phyloP scores from a whole-genome alignment of 495 filamentous ascomycete genomes.

The Talaromyces ruber region DNA sequence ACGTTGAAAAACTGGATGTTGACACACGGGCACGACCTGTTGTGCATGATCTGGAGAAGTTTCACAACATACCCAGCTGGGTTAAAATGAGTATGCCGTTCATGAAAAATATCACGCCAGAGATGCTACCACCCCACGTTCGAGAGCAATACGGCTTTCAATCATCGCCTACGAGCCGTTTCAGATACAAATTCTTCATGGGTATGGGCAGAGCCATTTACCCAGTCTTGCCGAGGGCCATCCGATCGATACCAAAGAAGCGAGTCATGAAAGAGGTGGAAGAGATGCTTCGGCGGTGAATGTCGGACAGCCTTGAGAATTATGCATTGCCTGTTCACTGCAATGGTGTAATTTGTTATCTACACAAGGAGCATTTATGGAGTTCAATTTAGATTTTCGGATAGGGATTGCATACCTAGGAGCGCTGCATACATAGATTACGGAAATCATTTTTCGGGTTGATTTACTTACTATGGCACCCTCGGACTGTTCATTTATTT shows the following conservation, averaged over 20 bases:
- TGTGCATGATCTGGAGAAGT: constrained; percentile 20
- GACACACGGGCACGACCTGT: constrained; percentile 25
- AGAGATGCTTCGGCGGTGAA: neutral
- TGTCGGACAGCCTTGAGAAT: neutral
- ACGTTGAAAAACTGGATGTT: constrained; percentile 22
- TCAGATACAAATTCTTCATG: constrained; percentile 28
- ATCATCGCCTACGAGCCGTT: constrained; percentile 21
- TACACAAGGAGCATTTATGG: neutral
- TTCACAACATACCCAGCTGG: constrained; percentile 24
- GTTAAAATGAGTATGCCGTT: constrained; percentile 26
- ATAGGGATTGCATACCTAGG: neutral
- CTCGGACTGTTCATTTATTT: neutral
- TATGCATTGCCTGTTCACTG: neutral
- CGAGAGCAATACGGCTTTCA: constrained; percentile 31
- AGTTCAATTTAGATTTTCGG: neutral
- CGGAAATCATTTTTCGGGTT: neutral
- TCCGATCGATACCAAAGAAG: constrained; percentile 11
- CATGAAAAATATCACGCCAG: constrained; percentile 24
- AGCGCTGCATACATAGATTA: neutral
- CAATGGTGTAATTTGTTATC: neutral
- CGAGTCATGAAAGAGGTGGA: constrained; percentile 6
- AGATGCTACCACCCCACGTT: constrained; percentile 31
- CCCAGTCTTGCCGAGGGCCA: constrained; percentile 25
- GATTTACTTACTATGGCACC: neutral
- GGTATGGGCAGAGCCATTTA: constrained; percentile 30